phyloP scores from a whole-genome alignment of 768 basidiomycete species.

The Macrolepiota albuminosa region DNA sequence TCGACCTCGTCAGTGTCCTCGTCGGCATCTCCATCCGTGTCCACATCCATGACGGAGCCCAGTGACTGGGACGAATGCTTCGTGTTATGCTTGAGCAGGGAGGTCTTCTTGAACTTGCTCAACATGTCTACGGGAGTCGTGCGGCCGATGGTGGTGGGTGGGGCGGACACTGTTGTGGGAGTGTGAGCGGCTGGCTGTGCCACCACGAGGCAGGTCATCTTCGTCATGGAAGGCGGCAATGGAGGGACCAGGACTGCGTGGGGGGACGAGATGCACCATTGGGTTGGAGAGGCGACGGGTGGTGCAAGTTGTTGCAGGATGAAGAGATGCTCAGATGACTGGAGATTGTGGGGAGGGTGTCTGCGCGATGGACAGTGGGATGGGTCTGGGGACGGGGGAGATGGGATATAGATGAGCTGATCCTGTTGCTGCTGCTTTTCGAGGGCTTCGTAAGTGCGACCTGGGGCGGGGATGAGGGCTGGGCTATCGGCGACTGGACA shows the following conservation, averaged over 20 bases:
- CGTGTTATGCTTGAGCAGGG: constrained; percentile 9
- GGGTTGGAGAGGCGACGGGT: background rate
- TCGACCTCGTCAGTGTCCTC: constrained; percentile 33
- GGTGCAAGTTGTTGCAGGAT: constrained; percentile 2
- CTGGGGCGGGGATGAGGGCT: no score
- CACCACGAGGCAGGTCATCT: background rate
- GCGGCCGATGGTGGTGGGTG: background rate
- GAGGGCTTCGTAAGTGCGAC: constrained; percentile 23
- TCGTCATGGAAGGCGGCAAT: background rate
- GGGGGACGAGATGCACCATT: constrained; percentile 4
- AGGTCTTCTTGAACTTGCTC: background rate
- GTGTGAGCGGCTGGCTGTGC: constrained; percentile 5
- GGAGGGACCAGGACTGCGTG: constrained; percentile 10
- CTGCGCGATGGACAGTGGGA: constrained; percentile 10
- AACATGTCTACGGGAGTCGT: background rate
- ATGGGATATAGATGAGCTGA: constrained; percentile 7
- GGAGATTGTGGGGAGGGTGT: constrained; percentile 15
- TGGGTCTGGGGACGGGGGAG: constrained; percentile 6
- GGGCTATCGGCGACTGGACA: no score
- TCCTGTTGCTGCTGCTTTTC: constrained; percentile 23
- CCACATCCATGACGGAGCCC: constrained; percentile 19
- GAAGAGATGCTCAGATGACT: constrained; percentile 8
- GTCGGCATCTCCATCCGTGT: constrained; percentile 27
- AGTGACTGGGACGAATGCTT: constrained; percentile 11
- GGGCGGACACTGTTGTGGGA: constrained; percentile 8